These are phyloP conservation scores for Drechmeria coniospora DNA, from an alignment of 2,329 filamentous ascomycete species.

Conservation along the genomic window DNA sequence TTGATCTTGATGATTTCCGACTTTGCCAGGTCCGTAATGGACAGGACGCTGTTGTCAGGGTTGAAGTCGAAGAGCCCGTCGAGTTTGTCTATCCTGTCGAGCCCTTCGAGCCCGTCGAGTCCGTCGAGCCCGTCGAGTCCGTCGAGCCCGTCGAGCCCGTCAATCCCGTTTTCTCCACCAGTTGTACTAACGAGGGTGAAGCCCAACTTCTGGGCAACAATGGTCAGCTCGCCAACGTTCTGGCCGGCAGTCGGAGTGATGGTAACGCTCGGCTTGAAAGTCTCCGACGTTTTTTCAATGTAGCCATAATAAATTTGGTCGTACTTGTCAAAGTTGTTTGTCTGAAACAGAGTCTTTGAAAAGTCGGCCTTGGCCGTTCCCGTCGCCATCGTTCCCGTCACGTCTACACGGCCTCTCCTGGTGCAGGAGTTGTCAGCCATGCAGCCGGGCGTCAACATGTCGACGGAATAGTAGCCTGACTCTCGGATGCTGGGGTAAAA, in stretches of 20 bases:
- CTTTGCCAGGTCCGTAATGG: slow-evolving; percentile 46
- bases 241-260: slow-evolving; percentile 55
- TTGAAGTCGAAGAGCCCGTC: slow-evolving; percentile 88
- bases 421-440: slow-evolving; percentile 61
- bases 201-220: slow-evolving; percentile 81
- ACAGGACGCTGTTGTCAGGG: slow-evolving; percentile 36
- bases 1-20: slow-evolving; percentile 69
- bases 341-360: slow-evolving; percentile 60
- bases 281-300: slow-evolving; percentile 57
- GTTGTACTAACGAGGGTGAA: slow-evolving; percentile 62
- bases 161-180: no score
- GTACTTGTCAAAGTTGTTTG: slow-evolving; percentile 93
- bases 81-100: no score
- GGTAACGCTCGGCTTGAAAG: slow-evolving; percentile 69
- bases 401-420: slow-evolving; percentile 64
- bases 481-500: slow-evolving; percentile 76
- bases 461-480: slow-evolving; percentile 82
- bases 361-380: slow-evolving; percentile 30
- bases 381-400: slow-evolving; percentile 56
- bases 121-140: no score
- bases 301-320: slow-evolving; percentile 80
- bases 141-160: no score
- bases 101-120: no score
- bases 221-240: slow-evolving; percentile 43
- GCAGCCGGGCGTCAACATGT: slow-evolving; percentile 87